Evolutionary conservation across 345 rosid genomes (phyloP), one percentile per base, ranked within the genome.

Genomic region (Iberis pinnata): DNA sequence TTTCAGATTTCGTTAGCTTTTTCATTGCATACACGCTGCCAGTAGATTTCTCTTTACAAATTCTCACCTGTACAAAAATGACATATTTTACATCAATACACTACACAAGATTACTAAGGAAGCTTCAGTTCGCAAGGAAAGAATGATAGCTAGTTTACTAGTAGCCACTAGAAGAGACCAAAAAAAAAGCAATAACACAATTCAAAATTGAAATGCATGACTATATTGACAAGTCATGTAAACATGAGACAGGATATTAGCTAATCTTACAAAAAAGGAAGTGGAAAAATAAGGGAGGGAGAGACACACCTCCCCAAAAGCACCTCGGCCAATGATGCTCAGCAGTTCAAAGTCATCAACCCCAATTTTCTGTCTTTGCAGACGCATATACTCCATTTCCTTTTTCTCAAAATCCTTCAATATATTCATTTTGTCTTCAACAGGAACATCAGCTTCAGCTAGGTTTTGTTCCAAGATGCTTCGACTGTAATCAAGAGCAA

Each of bases 321-420:
- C 80, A 61, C 80, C 80, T 7, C 74, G 65, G 52, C 80, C 80
- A 51, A 75, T 75, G 57, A 75, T 72, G 51, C 70, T 75, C 59
- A 75, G 47, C 14, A 65, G 60, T 56, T 75, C 76, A 17, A 75
- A 75, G 54, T 75, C 79, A 53, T 75, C 79, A 65, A 69, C 79
- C 9, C 74, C 74, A 63, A 71, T 71, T 45, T 75, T 75, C 33
- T 62, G 74, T 62, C 76, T 69, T 50, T 75, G 80, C 46, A 69
- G 32, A 49, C 80, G 75, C 74, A 63, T 75, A 45, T 69, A 75
- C 42, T 75, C 76, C 9, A 69, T 69, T 53, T 75, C 80, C 31
- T 62, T 75, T 46, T 72, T 49, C 70, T 75, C 80, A 44, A 75
- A 62, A 26, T 58, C 47, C 33, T 75, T 68, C 43, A 72, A 13